Evolutionary conservation across 371 early-diverging fungal species (phyloP), one percentile per base, ranked within the genome.

Genomic region (Vairimorpha necatrix): DNA sequence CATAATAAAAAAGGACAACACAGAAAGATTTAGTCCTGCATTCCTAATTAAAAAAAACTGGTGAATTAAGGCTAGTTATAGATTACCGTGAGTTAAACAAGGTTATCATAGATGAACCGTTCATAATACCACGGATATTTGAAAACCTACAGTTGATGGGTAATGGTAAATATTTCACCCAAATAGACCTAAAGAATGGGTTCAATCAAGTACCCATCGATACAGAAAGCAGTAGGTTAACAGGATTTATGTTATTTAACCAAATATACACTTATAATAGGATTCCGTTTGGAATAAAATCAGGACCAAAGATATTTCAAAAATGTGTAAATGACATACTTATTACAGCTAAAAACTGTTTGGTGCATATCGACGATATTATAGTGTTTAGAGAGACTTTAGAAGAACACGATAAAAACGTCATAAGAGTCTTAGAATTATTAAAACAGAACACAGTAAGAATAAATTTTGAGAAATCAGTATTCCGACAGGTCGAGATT

Each of bases 121-220:
- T n/a, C 70, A 84, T 86, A 0, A 34, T 86, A 9, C 85, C 86
- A 0, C 74, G 78, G 80, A 85, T 47, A 66, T 72, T 0, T 72
- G 87, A 1, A 72, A 66, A 20, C 73, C 72, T 18, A 69, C 82
- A 0, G 58, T 26, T 0, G 50, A 58, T 9, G 84, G 84, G 60
- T 69, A 79, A 0, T 72, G 72, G 0, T 60, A 85, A 26, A 87
- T 87, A 74, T 67, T 82, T 11, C 66, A 78, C 0, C 36, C 48
- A 18, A 84, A 86, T 0, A 86, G 78, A 69, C 7, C 26, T 80
- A 84, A 87, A 69, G n/a, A n/a, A n/a, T n/a, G n/a, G n/a, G n/a
- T n/a, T n/a, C n/a, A n/a, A n/a, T n/a, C n/a, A n/a, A n/a, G 70
- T 85, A 18, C 72, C 0, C 68, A 84, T 33, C 3, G 0, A 77